Evolutionary conservation across 2,329 filamentous ascomycete genomes (phyloP).

Genomic region (Beauveria caledonica): DNA sequence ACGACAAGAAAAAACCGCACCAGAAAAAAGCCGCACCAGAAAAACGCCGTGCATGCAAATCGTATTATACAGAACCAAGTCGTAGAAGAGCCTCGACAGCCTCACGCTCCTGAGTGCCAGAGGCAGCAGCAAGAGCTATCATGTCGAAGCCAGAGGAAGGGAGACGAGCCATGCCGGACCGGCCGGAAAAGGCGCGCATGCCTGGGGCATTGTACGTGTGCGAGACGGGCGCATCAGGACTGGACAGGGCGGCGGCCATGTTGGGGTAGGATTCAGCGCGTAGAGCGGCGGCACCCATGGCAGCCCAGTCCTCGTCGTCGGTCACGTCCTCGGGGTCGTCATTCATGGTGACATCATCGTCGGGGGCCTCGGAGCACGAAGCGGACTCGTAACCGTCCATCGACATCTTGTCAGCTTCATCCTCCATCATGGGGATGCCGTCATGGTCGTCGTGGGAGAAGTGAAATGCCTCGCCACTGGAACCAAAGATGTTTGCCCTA

Average conservation of each 20-base stretch:
- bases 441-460: constrained; percentile 66
- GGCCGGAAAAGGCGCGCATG: constrained; percentile 41
- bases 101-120: constrained; percentile 68
- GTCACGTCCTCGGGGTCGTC: constrained; percentile 80
- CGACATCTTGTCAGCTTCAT: constrained; percentile 95
- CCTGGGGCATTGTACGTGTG: constrained; percentile 40
- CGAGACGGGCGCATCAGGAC: constrained; percentile 25
- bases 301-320: constrained; percentile 93
- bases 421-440: constrained; percentile 55
- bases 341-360: constrained; percentile 57
- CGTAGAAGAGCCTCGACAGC: constrained; percentile 73
- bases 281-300: constrained; percentile 77
- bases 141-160: constrained; percentile 46
- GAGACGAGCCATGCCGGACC: constrained; percentile 44
- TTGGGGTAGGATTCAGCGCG: constrained; percentile 57
- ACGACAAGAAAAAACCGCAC: constrained; percentile 9
- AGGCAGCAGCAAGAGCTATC: constrained; percentile 40
- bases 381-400: constrained; percentile 61
- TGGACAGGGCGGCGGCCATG: constrained; percentile 44
- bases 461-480: constrained; percentile 62
- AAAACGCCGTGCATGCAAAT: constrained; percentile 48
- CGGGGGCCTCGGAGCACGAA: constrained; percentile 68
- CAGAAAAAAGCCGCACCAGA: constrained; percentile 7
- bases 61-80: constrained; percentile 68
- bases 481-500: constrained; percentile 42